A percentile compares a stretch with the other conserved stretches of the same genome.
Evolutionary conservation across 2,329 filamentous ascomycete genomes (phyloP).

Genomic region (Pseudogymnoascus sp.): DNA sequence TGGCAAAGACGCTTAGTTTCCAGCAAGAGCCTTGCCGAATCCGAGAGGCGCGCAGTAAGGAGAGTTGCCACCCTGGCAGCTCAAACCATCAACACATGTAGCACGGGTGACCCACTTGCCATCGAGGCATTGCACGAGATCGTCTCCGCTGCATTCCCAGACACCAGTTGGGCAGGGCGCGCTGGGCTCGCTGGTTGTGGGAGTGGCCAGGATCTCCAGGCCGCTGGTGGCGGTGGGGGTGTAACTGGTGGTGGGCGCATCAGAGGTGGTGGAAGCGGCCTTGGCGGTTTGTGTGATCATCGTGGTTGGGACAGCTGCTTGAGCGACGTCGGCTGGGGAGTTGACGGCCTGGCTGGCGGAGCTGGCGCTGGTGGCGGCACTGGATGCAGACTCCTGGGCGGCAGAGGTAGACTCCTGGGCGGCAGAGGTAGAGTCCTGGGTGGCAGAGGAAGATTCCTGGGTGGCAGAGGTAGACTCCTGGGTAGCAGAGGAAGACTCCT

Average conservation of each 20-base stretch:
- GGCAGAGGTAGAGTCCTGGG: background rate
- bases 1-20: background rate
- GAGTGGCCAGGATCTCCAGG: background rate
- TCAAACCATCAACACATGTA: background rate
- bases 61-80: background rate
- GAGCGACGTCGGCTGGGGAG: background rate
- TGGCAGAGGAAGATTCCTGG: background rate
- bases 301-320: background rate
- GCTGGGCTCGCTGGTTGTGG: background rate
- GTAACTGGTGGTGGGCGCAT: background rate
- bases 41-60: background rate
- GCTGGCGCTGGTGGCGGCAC: background rate
- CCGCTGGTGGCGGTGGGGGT: background rate
- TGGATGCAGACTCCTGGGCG: background rate
- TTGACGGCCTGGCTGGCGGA: background rate
- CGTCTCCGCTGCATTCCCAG: background rate
- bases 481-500: background rate
- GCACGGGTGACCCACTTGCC: constrained; percentile 1
- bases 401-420: background rate
- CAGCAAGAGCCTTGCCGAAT: background rate
- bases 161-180: background rate
- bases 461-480: background rate
- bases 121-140: background rate
- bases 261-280: background rate
- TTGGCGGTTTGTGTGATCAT: background rate